These are phyloP conservation scores for Eucalyptus marginata DNA, from an alignment of 345 rosid species.

Conservation along the genomic window DNA sequence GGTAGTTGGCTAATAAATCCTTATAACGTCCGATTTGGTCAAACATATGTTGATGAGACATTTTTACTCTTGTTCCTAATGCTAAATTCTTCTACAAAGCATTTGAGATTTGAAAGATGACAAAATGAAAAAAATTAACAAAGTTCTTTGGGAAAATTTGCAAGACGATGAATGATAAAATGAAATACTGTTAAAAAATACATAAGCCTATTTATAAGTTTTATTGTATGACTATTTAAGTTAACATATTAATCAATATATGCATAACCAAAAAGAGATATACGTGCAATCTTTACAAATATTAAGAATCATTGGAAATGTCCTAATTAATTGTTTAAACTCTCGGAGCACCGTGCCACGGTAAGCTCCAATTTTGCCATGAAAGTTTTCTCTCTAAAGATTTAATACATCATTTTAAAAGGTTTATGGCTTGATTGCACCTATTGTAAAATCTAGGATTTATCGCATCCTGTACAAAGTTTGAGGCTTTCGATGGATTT, in stretches of 20 bases:
- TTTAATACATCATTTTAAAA: not conserved
- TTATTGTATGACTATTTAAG: too few relatives aligned
- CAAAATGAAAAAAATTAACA: too few relatives aligned
- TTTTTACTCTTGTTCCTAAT: not conserved
- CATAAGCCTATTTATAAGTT: too few relatives aligned
- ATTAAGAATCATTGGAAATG: too few relatives aligned
- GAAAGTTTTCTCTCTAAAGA: not conserved
- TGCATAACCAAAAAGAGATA: not conserved
- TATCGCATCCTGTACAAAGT: not conserved
- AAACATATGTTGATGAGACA: not conserved
- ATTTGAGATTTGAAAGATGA: not conserved
- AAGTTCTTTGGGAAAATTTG: too few relatives aligned
- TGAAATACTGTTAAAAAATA: too few relatives aligned
- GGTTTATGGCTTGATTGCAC: not conserved
- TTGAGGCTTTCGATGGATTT: not conserved
- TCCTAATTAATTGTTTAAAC: not conserved
- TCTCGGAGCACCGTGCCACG: fast-evolving
- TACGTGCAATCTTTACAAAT: too few relatives aligned
- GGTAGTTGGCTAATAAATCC: not conserved
- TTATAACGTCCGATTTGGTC: not conserved
- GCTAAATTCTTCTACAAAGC: not conserved
- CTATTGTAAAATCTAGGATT: not conserved
- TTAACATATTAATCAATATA: too few relatives aligned
- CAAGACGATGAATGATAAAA: not conserved
- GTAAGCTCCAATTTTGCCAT: too few relatives aligned